phyloP scores from a whole-genome alignment of 495 filamentous ascomycete genomes.

The Ramalina peruviana region DNA sequence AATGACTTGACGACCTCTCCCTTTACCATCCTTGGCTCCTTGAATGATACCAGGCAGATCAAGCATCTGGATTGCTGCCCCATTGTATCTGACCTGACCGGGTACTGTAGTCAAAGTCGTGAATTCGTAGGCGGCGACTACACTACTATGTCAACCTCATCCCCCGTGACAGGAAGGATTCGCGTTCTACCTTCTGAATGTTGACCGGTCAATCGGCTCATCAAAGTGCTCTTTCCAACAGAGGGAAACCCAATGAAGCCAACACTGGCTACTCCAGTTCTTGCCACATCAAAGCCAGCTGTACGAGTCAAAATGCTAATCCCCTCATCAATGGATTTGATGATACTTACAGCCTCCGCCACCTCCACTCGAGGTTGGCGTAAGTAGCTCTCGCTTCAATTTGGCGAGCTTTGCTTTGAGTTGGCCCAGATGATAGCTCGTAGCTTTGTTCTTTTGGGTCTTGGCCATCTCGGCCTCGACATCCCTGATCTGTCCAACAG shows the following conservation, averaged over 20 bases:
- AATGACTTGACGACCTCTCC: conserved; percentile 96
- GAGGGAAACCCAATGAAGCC: conserved; percentile 74
- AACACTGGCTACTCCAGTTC: conserved; percentile 92
- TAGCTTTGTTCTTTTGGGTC: conserved; percentile 91
- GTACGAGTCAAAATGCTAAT: background rate
- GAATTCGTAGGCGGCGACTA: conserved; percentile 92
- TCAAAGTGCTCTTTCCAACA: conserved; percentile 93
- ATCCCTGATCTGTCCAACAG: conserved; percentile 67
- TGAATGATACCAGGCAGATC: conserved; percentile 98
- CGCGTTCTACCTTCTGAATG: conserved; percentile 63
- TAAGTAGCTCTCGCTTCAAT: conserved; percentile 87
- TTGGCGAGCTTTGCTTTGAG: conserved; percentile 98
- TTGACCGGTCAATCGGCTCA: conserved; percentile 87
- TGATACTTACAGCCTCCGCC: conserved; percentile 54
- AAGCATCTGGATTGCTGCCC: conserved; percentile 95
- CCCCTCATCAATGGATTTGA: background rate
- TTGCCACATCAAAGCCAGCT: conserved; percentile 94
- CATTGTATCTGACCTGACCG: conserved; percentile 92
- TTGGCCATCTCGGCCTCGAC: conserved; percentile 81
- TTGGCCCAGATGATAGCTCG: conserved; percentile 75
- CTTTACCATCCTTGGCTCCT: conserved; percentile 95
- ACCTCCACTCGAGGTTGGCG: conserved; percentile 66
- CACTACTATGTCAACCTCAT: conserved; percentile 1
- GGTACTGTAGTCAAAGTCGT: conserved; percentile 96
- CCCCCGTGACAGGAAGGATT: background rate